Percentiles rank a stretch among this genome's conserved stretches.
These are phyloP conservation scores for Carex cristatella DNA, from an alignment of 176 grass and related monocot species.

Conservation along the genomic window DNA sequence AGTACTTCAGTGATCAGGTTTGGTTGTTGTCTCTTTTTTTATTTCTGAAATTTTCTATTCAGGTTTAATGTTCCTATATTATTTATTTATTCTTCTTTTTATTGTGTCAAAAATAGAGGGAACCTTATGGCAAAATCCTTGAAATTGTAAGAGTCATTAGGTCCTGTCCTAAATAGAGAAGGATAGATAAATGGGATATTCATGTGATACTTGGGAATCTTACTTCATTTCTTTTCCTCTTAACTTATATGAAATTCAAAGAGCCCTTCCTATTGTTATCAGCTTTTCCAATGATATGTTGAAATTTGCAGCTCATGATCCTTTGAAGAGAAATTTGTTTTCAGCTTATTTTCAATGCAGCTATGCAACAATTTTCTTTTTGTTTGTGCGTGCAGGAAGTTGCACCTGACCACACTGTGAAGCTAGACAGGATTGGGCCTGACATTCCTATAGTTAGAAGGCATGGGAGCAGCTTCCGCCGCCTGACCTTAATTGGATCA, in stretches of 20 bases:
- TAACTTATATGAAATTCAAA: not conserved
- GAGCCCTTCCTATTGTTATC: not conserved
- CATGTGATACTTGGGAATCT: not conserved
- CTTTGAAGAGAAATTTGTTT: not conserved
- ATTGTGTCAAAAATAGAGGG: not conserved
- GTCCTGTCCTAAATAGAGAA: not conserved
- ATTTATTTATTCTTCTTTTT: not conserved
- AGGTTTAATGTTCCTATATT: not conserved
- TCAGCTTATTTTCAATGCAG: not conserved
- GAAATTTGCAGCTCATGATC: not conserved
- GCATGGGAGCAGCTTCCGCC: slow-evolving; percentile 92
- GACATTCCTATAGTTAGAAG: slow-evolving; percentile 98
- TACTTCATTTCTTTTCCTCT: not conserved
- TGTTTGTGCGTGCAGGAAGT: slow-evolving; percentile 59
- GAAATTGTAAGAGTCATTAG: not conserved
- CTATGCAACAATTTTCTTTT: not conserved
- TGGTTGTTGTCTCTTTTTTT: not conserved
- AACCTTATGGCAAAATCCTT: not conserved
- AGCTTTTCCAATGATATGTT: not conserved
- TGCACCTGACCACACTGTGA: slow-evolving; percentile 92
- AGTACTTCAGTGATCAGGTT: slow-evolving; percentile 98
- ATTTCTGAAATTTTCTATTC: not conserved
- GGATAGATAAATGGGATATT: not conserved
- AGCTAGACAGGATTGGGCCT: slow-evolving; percentile 91
- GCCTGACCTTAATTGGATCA: slow-evolving; percentile 91